A percentile compares a stretch with the other conserved stretches of the same genome.
Conservation (phyloP, 169 alveolate species). For the Plasmodium falciparum region DNA sequence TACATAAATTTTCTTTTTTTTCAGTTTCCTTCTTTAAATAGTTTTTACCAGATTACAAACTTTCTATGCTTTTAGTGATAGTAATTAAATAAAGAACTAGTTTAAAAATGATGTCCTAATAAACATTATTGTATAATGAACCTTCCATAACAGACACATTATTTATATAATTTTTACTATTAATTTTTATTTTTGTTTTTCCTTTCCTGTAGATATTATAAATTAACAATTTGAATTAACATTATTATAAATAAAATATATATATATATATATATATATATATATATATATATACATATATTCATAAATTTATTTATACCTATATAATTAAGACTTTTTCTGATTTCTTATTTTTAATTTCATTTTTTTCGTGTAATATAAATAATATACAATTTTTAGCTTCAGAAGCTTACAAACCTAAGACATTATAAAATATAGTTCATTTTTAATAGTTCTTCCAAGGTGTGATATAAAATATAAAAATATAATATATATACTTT, state of each 20-base stretch:
- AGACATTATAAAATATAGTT: background rate
- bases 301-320: background rate
- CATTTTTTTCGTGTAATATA: too few relatives aligned
- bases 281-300: background rate
- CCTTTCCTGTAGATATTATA: background rate
- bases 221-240: background rate
- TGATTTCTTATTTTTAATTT: background rate
- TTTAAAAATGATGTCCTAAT: background rate
- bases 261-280: too few relatives aligned
- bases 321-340: constrained; percentile 5
- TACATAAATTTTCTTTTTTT: background rate
- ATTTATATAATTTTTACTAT: background rate
- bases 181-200: background rate
- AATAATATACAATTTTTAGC: background rate
- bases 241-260: background rate
- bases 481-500: background rate
- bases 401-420: constrained; percentile 4
- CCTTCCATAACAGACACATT: background rate
- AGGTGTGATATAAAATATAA: constrained; percentile 2
- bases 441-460: background rate
- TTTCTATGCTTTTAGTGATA: background rate
- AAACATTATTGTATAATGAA: background rate
- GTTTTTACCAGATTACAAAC: background rate
- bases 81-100: background rate
- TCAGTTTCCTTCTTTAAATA: background rate